A percentile compares a stretch with the other conserved stretches of the same genome.
Conservation (phyloP, 2,329 filamentous ascomycete species). For the Ramichloridium luteum region DNA sequence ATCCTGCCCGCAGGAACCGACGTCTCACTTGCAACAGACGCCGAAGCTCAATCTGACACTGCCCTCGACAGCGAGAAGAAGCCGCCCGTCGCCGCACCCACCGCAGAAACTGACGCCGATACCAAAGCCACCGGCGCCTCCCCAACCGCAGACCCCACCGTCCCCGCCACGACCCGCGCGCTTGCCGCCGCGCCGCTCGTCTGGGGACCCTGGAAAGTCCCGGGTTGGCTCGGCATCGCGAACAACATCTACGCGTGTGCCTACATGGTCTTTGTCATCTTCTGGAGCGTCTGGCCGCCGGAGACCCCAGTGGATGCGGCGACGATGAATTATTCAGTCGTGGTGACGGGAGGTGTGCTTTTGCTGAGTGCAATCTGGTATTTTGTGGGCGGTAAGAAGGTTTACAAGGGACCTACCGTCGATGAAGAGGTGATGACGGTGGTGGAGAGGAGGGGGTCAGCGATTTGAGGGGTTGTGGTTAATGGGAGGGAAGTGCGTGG, state of each 20-base stretch:
- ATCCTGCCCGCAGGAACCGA: conserved; percentile 28
- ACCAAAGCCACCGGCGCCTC: not conserved
- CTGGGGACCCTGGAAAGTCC: conserved; percentile 47
- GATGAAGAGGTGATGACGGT: conserved; percentile 22
- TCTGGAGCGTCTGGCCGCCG: conserved; percentile 44
- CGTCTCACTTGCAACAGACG: conserved; percentile 6
- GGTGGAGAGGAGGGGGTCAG: not conserved
- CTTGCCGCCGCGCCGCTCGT: conserved; percentile 24
- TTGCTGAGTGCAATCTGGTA: conserved; percentile 28
- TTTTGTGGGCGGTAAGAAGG: conserved; percentile 24
- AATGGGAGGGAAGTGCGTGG: too few relatives aligned
- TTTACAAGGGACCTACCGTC: conserved; percentile 28
- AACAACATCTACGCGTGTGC: conserved; percentile 44
- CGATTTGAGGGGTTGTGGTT: not conserved
- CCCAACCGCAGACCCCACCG: not conserved
- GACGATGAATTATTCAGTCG: conserved; percentile 33
- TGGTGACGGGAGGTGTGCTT: conserved; percentile 29
- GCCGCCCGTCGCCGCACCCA: conserved; percentile 1
- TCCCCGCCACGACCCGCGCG: not conserved
- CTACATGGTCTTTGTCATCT: conserved; percentile 44
- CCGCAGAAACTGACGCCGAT: conserved; percentile 2
- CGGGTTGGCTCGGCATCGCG: conserved; percentile 37
- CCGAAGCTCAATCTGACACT: not conserved
- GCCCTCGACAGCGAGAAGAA: conserved; percentile 2
- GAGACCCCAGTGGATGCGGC: conserved; percentile 22